Evolutionary conservation across 2,329 filamentous ascomycete species (phyloP).

Genomic region (Rutstroemia sp.): DNA sequence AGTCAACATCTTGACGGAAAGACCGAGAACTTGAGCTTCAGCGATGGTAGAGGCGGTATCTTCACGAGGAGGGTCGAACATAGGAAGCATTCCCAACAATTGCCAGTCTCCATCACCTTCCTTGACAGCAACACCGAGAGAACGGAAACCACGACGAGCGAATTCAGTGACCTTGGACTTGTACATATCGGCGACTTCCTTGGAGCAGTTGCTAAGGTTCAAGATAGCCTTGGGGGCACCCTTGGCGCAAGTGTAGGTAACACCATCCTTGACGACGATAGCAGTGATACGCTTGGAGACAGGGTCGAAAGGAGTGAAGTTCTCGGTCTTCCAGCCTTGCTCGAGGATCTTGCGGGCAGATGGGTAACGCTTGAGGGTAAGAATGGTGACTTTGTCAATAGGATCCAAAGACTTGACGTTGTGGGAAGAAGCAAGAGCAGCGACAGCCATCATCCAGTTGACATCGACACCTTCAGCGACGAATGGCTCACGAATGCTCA

Average conservation of each 20-base stretch:
- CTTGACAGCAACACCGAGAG: constrained; percentile 71
- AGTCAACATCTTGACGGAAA: constrained; percentile 75
- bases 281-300: constrained; percentile 74
- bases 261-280: constrained; percentile 60
- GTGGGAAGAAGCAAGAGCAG: constrained; percentile 69
- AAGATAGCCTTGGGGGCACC: constrained; percentile 72
- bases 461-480: constrained; percentile 70
- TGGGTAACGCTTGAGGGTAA: constrained; percentile 69
- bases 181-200: constrained; percentile 59
- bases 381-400: constrained; percentile 72
- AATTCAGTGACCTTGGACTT: constrained; percentile 68
- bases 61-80: constrained; percentile 74
- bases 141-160: constrained; percentile 72
- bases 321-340: constrained; percentile 69
- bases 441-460: constrained; percentile 80
- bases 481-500: constrained; percentile 70
- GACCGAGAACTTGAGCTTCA: constrained; percentile 68
- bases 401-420: constrained; percentile 73
- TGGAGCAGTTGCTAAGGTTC: constrained; percentile 58
- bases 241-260: constrained; percentile 67
- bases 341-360: constrained; percentile 70
- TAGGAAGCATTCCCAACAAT: constrained; percentile 68
- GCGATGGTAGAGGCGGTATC: constrained; percentile 73
- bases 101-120: constrained; percentile 66
- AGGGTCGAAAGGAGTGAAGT: constrained; percentile 71